Evolutionary conservation across 1,284 basidiomycete genomes (phyloP).

Genomic region (Cutaneotrichosporon sp.): DNA sequence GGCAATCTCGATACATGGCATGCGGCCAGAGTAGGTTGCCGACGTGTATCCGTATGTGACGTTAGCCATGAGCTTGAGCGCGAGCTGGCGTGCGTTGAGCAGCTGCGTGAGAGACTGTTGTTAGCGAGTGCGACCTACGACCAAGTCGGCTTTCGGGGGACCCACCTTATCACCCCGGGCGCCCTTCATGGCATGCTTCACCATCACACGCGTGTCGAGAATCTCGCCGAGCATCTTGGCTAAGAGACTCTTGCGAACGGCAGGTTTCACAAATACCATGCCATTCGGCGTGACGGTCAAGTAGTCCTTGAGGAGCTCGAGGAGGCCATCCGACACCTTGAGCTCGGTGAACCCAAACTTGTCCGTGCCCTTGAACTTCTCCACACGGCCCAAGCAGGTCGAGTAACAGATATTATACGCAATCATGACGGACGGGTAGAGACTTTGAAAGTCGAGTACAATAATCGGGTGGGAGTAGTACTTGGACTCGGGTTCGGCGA

Average conservation of each 20-base stretch:
- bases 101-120: conserved; percentile 64
- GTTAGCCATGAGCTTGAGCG: conserved; percentile 76
- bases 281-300: conserved; percentile 89
- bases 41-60: conserved; percentile 94
- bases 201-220: conserved; percentile 94
- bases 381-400: conserved; percentile 86
- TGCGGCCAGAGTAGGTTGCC: conserved; percentile 88
- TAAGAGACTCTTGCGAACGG: conserved; percentile 76
- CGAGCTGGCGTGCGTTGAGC: conserved; percentile 80
- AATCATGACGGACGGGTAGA: conserved; percentile 97
- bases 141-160: background rate
- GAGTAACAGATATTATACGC: conserved; percentile 97
- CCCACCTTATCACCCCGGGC: conserved; percentile 67
- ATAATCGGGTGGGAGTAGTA: conserved; percentile 89
- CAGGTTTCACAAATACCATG: conserved; percentile 83
- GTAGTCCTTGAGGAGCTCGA: conserved; percentile 66
- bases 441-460: conserved; percentile 90
- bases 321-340: conserved; percentile 63
- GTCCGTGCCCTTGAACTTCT: conserved; percentile 75
- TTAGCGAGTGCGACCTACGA: conserved; percentile 6
- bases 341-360: conserved; percentile 78
- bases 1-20: conserved; percentile 97
- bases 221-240: conserved; percentile 90
- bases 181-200: conserved; percentile 89
- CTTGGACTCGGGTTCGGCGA: conserved; percentile 89